Evolutionary conservation across 148 eudicot genomes (phyloP).

Genomic region (Nepenthes mirabilis): DNA sequence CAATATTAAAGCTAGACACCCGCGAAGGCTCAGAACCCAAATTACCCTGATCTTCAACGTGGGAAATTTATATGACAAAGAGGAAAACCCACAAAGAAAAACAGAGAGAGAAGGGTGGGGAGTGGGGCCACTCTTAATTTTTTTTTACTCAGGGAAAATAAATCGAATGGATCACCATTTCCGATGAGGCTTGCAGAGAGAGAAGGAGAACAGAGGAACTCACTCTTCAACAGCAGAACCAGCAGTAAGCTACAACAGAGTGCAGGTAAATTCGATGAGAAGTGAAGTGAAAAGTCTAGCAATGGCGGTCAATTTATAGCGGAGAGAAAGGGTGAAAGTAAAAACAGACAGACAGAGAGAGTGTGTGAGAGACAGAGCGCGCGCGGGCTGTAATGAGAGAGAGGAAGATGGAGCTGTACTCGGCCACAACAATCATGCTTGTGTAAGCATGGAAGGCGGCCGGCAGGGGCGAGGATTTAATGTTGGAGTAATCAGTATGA

Average conservation of each 20-base stretch:
- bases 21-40: not conserved
- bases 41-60: not conserved
- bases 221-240: constrained; percentile 34
- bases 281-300: constrained; percentile 7
- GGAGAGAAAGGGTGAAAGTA: constrained; percentile 4
- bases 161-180: too few relatives aligned
- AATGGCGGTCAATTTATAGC: constrained; percentile 27
- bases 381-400: not conserved
- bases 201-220: not conserved
- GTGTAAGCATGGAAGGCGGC: constrained; percentile 91
- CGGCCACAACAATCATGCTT: constrained; percentile 76
- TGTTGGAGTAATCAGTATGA: not conserved
- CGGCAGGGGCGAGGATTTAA: constrained; percentile 36
- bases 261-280: not conserved
- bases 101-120: constrained; percentile 7
- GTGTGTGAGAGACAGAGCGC: constrained; percentile 2
- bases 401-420: constrained; percentile 27
- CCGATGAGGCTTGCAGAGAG: not conserved
- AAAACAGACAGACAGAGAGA: constrained; percentile 5
- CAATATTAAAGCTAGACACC: too few relatives aligned
- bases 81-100: not conserved
- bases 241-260: not conserved
- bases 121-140: constrained; percentile 21
- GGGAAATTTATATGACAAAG: too few relatives aligned
- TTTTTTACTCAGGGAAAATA: constrained; percentile 27